Evolutionary conservation across 441 rosid species (phyloP).

Genomic region (Populus tomentosa): DNA sequence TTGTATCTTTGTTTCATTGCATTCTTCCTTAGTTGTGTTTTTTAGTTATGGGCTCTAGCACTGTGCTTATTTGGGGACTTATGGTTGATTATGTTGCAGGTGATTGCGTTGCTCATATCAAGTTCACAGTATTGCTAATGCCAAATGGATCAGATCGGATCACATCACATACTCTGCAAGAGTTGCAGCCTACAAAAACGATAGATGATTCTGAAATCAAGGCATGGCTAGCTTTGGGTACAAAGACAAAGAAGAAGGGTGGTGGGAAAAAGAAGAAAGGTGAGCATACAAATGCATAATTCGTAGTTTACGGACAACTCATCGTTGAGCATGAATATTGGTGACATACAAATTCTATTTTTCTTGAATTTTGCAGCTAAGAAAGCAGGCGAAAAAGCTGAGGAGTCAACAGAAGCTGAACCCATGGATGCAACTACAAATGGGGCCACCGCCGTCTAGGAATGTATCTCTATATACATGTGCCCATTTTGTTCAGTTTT

Average conservation of each 20-base stretch:
- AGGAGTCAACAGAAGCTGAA: constrained; percentile 54
- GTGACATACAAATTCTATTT: background rate
- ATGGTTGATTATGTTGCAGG: constrained; percentile 35
- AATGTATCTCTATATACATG: constrained; percentile 18
- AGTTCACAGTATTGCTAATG: constrained; percentile 92
- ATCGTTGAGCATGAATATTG: background rate
- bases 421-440: constrained; percentile 56
- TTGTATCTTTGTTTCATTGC: background rate
- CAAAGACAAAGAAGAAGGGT: constrained; percentile 88
- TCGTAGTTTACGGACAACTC: background rate
- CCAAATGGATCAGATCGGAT: constrained; percentile 94
- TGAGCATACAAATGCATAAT: constrained; percentile 11
- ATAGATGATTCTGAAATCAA: constrained; percentile 89
- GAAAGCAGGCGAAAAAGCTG: constrained; percentile 66
- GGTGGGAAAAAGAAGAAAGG: constrained; percentile 99
- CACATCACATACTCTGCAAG: constrained; percentile 76
- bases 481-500: constrained; percentile 34
- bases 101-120: constrained; percentile 81
- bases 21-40: background rate
- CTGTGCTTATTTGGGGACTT: background rate
- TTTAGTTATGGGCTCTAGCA: background rate
- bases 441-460: constrained; percentile 35
- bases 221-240: constrained; percentile 90
- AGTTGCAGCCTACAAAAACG: constrained; percentile 69
- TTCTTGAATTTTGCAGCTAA: constrained; percentile 45